These are phyloP conservation scores for Pueraria montana DNA, from an alignment of 306 rosid species.

Conservation along the genomic window DNA sequence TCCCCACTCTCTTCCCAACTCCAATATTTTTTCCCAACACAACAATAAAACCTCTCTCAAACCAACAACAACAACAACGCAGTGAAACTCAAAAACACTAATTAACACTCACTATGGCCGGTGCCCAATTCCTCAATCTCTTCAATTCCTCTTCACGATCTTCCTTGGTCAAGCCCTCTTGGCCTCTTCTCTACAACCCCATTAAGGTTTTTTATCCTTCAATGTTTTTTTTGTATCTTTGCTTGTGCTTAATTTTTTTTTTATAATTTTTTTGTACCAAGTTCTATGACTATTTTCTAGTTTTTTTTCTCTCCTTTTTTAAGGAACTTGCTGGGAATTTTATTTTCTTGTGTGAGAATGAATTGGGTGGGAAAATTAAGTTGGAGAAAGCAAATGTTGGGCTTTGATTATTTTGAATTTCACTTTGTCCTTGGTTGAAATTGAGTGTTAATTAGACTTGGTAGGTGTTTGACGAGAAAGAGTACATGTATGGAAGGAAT, in stretches of 20 bases:
- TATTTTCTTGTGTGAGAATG: not conserved
- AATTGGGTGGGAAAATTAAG: not conserved
- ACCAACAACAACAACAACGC: not conserved
- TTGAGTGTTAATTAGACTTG: not conserved
- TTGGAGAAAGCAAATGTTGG: slow-evolving; percentile 24
- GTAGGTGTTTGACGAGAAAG: slow-evolving; percentile 12
- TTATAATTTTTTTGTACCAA: not conserved
- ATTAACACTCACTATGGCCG: slow-evolving; percentile 42
- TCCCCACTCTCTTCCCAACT: slow-evolving; percentile 24
- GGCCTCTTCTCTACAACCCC: slow-evolving; percentile 51
- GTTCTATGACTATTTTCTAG: not conserved
- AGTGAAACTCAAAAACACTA: not conserved
- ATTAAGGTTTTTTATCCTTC: slow-evolving; percentile 49
- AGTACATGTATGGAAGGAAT: not conserved
- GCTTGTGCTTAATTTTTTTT: not conserved
- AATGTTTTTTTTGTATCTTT: not conserved
- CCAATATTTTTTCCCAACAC: not conserved
- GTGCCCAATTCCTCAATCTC: slow-evolving; percentile 44
- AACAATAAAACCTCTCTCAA: slow-evolving; percentile 6
- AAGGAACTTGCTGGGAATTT: not conserved
- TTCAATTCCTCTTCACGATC: slow-evolving; percentile 48
- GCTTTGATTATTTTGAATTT: slow-evolving; percentile 23
- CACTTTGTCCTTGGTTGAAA: not conserved
- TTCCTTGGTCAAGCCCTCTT: slow-evolving; percentile 49
- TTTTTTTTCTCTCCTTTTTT: not conserved